Percentiles rank a stretch among this genome's conserved stretches.
Conservation (phyloP, 1,284 basidiomycete genomes). For the Leucoagaricus sp. region DNA sequence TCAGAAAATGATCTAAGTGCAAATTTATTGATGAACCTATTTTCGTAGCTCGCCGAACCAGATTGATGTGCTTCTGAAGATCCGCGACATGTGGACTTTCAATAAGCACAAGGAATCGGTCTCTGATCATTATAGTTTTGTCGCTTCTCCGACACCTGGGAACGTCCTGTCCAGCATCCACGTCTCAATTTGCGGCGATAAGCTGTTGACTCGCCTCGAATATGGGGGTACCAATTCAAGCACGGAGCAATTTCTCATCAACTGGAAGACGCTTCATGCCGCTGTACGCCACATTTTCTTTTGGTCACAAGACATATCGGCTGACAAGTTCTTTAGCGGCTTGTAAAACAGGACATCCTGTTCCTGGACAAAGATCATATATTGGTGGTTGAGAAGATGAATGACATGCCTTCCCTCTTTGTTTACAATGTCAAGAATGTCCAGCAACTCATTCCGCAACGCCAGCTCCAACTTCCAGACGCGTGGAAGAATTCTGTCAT, state of each 20-base stretch:
- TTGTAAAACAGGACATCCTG: conserved; percentile 44
- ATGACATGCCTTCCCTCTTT: conserved; percentile 35
- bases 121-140: conserved; percentile 40
- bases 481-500: conserved; percentile 41
- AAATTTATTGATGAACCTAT: conserved; percentile 3
- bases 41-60: conserved; percentile 28
- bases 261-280: conserved; percentile 47
- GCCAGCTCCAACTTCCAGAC: conserved; percentile 49
- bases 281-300: conserved; percentile 2
- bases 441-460: conserved; percentile 37
- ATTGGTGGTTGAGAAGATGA: conserved; percentile 38
- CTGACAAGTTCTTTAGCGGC: conserved; percentile 36
- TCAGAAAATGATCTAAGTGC: background rate
- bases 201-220: conserved; percentile 41
- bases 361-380: conserved; percentile 44
- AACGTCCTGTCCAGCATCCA: conserved; percentile 31
- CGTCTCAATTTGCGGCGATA: conserved; percentile 41
- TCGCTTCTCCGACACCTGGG: conserved; percentile 32
- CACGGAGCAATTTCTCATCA: conserved; percentile 44
- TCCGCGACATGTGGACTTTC: conserved; percentile 47
- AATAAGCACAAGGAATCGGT: conserved; percentile 42
- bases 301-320: background rate
- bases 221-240: conserved; percentile 29
- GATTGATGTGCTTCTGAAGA: conserved; percentile 42
- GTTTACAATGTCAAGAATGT: conserved; percentile 47